phyloP scores from a whole-genome alignment of 768 basidiomycete species.

The Auricularia cornea region DNA sequence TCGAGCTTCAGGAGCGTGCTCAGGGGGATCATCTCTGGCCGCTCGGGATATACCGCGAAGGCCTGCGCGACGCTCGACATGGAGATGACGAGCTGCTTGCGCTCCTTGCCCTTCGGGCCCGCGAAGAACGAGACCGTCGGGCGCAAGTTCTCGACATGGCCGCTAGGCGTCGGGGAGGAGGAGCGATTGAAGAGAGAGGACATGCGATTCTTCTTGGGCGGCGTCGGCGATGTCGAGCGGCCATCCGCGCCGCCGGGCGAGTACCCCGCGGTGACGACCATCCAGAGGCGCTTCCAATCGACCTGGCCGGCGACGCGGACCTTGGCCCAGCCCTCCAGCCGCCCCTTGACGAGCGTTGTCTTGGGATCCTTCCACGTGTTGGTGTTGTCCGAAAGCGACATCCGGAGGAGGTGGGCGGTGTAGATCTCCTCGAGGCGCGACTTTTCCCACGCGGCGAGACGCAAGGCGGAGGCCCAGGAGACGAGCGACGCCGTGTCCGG shows the following conservation, averaged over 20 bases:
- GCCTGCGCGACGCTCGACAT: slow-evolving; percentile 68
- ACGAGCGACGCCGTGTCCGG: slow-evolving; percentile 58
- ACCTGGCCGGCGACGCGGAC: slow-evolving; percentile 93
- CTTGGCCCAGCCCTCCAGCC: slow-evolving; percentile 87
- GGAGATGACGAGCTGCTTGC: slow-evolving; percentile 62
- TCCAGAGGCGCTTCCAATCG: slow-evolving; percentile 92
- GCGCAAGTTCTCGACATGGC: slow-evolving; percentile 10
- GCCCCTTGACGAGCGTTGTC: slow-evolving; percentile 57
- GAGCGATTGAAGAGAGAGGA: slow-evolving; percentile 49
- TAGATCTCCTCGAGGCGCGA: slow-evolving; percentile 94
- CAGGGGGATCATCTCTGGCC: slow-evolving; percentile 81
- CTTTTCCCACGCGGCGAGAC: slow-evolving; percentile 91
- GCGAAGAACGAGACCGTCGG: slow-evolving; percentile 50
- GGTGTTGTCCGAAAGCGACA: slow-evolving; percentile 49
- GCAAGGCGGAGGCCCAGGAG: slow-evolving; percentile 87
- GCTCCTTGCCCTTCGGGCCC: slow-evolving; percentile 64
- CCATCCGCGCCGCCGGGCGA: slow-evolving; percentile 7
- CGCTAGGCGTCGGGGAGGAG: slow-evolving; percentile 12
- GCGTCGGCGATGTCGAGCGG: slow-evolving; percentile 21
- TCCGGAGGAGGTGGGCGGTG: slow-evolving; percentile 85
- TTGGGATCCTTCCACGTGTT: slow-evolving; percentile 40
- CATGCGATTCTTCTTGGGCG: slow-evolving; percentile 48
- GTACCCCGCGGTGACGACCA: slow-evolving; percentile 54
- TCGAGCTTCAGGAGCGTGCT: slow-evolving; percentile 92
- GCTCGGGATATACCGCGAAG: slow-evolving; percentile 92